phyloP scores from a whole-genome alignment of 2,329 filamentous ascomycete genomes.

The Aciculosporium take region DNA sequence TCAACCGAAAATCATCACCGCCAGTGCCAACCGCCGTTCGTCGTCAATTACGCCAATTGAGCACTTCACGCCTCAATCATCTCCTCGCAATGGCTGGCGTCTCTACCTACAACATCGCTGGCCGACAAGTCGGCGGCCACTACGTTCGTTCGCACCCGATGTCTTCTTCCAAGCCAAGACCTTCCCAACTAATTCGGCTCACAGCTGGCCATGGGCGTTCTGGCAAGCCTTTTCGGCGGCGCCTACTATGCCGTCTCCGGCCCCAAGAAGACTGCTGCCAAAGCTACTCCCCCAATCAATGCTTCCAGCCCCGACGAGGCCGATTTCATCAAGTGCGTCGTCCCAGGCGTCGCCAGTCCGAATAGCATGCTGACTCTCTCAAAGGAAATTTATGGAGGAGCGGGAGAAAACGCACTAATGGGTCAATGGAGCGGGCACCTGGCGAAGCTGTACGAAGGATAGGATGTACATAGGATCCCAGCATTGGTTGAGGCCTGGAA shows the following conservation, averaged over 20 bases:
- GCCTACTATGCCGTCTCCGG: slow-evolving; percentile 30
- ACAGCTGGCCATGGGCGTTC: slow-evolving; percentile 43
- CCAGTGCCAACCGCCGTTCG: not conserved
- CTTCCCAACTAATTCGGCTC: slow-evolving; percentile 6
- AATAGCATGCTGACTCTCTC: not conserved
- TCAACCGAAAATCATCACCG: slow-evolving; percentile 14
- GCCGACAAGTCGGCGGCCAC: slow-evolving; percentile 46
- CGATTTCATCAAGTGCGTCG: slow-evolving; percentile 49
- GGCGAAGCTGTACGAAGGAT: slow-evolving; percentile 15
- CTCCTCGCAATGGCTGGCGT: slow-evolving; percentile 23
- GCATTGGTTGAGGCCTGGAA: not conserved
- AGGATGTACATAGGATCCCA: slow-evolving; percentile 19
- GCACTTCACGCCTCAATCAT: slow-evolving; percentile 12
- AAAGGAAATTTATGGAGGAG: slow-evolving; percentile 27
- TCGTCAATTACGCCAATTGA: not conserved
- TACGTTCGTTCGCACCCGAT: slow-evolving; percentile 32
- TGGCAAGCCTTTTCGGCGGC: slow-evolving; percentile 36
- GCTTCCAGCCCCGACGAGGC: slow-evolving; percentile 47
- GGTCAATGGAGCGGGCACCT: slow-evolving; percentile 7
- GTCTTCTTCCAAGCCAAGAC: not conserved
- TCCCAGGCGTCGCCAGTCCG: slow-evolving; percentile 9
- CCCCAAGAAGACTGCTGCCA: slow-evolving; percentile 29
- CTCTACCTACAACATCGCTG: slow-evolving; percentile 39
- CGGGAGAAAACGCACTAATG: slow-evolving; percentile 27
- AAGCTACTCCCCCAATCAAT: slow-evolving; percentile 43